Base-by-base conservation (phyloP, 2,329 filamentous ascomycete genomes). In the Fusarium subtropicale region DNA sequence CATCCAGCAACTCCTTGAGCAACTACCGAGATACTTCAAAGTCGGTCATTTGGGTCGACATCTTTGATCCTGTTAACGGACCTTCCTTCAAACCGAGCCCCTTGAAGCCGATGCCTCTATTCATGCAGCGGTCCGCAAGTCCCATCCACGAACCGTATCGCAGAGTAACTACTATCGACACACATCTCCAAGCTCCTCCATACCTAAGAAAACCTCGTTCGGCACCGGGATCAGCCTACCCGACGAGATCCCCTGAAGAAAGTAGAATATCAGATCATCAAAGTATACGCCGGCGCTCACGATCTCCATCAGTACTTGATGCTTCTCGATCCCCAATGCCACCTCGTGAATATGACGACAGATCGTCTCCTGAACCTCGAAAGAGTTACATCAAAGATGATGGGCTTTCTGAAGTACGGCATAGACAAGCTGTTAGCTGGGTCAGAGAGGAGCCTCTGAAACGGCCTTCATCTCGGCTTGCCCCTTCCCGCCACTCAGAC, bases 71-170 rank as follows among this genome's bases (percentile, higher is more conserved):
- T 0, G 63, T 87, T 13, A 80, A 82, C 16, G 76, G 80, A 12
- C 76, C 79, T 6, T 78, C 82, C 3, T 88, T 87, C 71, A 79
- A 77, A 64, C 83, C 84, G 3, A 81, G 80, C 54, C 81, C 79
- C 6, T 79, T 84, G 13, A 88, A 88, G 64, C 84, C 85, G 2
- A 80, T 88, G 13, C 86, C 86, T 0, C 61, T 69, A 16, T 84
- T 82, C 74, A 86, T 86, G 82, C 79, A 78, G 46, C 62, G 71
- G 74, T 31, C 62, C 3, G 70, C 73, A 16, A 72, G 53, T 18
- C 61, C 72, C 12, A 69, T 42, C 11, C 42, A 18, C 41, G 59
- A 55, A 26, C 22, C 28, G 50, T 67, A 56, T 30, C 66, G 34
- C 22, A 55, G 60, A 41, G 52, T 55, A 24, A 58, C 65, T 28